A percentile compares a stretch with the other conserved stretches of the same genome.
These are phyloP conservation scores for Drechslerella stenobrocha DNA, from an alignment of 2,329 filamentous ascomycete species.

Conservation along the genomic window DNA sequence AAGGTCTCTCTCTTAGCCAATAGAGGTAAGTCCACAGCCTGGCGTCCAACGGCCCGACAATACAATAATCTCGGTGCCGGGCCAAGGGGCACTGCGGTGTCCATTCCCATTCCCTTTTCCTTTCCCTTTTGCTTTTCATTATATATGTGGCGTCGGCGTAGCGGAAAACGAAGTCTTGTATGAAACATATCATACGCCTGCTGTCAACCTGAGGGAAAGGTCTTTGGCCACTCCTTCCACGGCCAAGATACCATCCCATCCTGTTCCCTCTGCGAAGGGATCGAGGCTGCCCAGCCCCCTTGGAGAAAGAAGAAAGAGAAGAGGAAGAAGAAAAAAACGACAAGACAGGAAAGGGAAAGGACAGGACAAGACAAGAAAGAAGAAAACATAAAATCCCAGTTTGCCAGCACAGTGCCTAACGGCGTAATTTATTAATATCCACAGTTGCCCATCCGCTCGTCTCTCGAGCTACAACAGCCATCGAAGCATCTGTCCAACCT, in stretches of 20 bases:
- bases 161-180: background rate
- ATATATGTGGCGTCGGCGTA: slow-evolving; percentile 2
- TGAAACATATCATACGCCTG: background rate
- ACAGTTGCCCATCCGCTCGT: background rate
- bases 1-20: slow-evolving; percentile 2
- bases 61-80: background rate
- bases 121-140: background rate
- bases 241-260: background rate
- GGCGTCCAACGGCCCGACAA: background rate
- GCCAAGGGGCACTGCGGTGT: background rate
- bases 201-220: slow-evolving; percentile 1
- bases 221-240: background rate
- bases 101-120: background rate
- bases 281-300: background rate
- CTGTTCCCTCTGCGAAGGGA: no score
- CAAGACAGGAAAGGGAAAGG: background rate
- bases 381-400: background rate
- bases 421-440: slow-evolving; percentile 1
- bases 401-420: background rate
- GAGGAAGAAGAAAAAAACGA: background rate
- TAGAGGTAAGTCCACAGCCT: slow-evolving; percentile 1
- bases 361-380: background rate
- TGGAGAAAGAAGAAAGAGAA: background rate
- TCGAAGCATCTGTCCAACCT: background rate
- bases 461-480: background rate